Percentiles rank a stretch among this genome's conserved stretches.
phyloP scores from a whole-genome alignment of 2,329 filamentous ascomycete genomes.

The Epichloe sp. region DNA sequence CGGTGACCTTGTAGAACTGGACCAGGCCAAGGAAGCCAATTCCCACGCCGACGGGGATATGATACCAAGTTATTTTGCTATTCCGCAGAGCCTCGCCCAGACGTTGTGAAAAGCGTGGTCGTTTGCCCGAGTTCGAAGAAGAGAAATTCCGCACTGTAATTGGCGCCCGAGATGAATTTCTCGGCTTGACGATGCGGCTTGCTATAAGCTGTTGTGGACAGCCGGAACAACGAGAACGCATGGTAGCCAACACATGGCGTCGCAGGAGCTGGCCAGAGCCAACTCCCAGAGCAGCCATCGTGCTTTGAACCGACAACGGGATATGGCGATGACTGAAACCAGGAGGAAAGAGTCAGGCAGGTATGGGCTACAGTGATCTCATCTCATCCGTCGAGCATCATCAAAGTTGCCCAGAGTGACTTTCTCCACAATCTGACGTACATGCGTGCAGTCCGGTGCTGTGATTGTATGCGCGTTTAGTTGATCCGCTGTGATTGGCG shows the following conservation, averaged over 20 bases:
- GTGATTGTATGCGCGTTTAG: too few species aligned
- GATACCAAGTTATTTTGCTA: conserved; percentile 68
- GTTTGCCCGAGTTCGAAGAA: conserved; percentile 26
- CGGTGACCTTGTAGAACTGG: conserved; percentile 67
- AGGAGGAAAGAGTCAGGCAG: not conserved
- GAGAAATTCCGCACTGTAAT: conserved; percentile 17
- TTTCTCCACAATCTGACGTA: not conserved
- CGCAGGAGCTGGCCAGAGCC: conserved; percentile 21
- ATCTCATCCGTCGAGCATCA: not conserved
- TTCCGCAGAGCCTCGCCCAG: conserved; percentile 36
- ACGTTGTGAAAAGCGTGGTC: conserved; percentile 37
- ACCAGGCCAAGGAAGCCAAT: conserved; percentile 72
- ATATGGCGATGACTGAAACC: not conserved
- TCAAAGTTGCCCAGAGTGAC: not conserved
- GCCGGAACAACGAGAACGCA: conserved; percentile 17
- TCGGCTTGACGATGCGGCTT: conserved; percentile 7
- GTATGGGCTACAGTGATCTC: too few species aligned
- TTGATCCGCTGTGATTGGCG: too few species aligned
- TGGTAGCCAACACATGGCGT: conserved; percentile 18
- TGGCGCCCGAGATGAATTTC: conserved; percentile 13
- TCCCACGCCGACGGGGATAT: conserved; percentile 76
- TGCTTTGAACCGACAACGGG: conserved; percentile 6
- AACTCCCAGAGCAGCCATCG: conserved; percentile 21
- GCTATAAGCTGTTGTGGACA: conserved; percentile 10
- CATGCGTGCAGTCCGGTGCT: too few species aligned